Evolutionary conservation across 2,329 filamentous ascomycete genomes (phyloP).

Genomic region (Epichloe festucae): DNA sequence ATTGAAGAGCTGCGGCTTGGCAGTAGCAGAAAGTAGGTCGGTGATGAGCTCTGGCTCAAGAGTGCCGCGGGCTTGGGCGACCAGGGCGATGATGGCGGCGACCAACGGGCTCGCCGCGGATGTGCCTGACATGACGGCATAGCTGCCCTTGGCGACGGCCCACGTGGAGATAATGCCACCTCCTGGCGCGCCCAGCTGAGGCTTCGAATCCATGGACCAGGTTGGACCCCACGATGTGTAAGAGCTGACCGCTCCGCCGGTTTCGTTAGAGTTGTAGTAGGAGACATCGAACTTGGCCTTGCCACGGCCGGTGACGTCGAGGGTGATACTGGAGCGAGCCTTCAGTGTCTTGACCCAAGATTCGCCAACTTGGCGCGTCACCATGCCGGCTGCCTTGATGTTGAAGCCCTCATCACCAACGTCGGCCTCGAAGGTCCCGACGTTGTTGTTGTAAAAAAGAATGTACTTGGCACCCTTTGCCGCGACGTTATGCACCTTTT

Average conservation of each 20-base stretch:
- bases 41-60: slow-evolving; percentile 34
- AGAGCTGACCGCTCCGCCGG: slow-evolving; percentile 35
- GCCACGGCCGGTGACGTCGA: background rate
- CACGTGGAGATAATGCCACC: slow-evolving; percentile 45
- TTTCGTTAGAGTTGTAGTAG: slow-evolving; percentile 12
- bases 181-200: slow-evolving; percentile 41
- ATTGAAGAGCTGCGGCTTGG: slow-evolving; percentile 35
- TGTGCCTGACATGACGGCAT: slow-evolving; percentile 41
- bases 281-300: background rate
- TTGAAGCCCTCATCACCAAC: slow-evolving; percentile 15
- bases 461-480: slow-evolving; percentile 44
- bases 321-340: slow-evolving; percentile 23
- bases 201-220: slow-evolving; percentile 43
- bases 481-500: background rate
- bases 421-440: slow-evolving; percentile 14
- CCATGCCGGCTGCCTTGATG: slow-evolving; percentile 15
- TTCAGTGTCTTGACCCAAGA: slow-evolving; percentile 26
- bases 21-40: slow-evolving; percentile 35
- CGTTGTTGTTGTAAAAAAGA: slow-evolving; percentile 44
- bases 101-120: slow-evolving; percentile 46
- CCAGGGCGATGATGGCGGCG: slow-evolving; percentile 39
- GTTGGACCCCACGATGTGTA: slow-evolving; percentile 48
- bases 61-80: slow-evolving; percentile 35
- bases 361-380: slow-evolving; percentile 29
- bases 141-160: slow-evolving; percentile 30